Percentiles rank a stretch among this genome's conserved stretches.
phyloP scores from a whole-genome alignment of 441 rosid genomes.

The Corymbia calophylla region DNA sequence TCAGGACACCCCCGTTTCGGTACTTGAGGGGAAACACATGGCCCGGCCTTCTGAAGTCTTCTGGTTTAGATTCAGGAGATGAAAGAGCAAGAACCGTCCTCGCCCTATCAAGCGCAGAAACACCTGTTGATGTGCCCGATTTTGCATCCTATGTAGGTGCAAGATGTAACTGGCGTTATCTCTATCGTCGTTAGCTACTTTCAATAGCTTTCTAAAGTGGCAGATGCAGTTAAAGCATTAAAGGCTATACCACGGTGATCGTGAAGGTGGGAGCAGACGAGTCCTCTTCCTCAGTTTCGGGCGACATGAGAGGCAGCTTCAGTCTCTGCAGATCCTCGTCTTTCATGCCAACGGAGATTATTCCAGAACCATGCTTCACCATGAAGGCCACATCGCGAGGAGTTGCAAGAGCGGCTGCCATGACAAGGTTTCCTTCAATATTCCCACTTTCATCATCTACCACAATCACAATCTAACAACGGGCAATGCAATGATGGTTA shows the following conservation, averaged over 20 bases:
- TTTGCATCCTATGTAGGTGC: slow-evolving; percentile 49
- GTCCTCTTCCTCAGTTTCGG: slow-evolving; percentile 66
- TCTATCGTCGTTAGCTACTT: neutral
- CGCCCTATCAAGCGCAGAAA: slow-evolving; percentile 68
- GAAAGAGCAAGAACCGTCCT: slow-evolving; percentile 63
- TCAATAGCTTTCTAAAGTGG: neutral
- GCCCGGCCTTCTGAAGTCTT: slow-evolving; percentile 79
- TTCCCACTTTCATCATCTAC: slow-evolving; percentile 77
- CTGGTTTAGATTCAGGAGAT: slow-evolving; percentile 42
- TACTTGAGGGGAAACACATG: slow-evolving; percentile 87
- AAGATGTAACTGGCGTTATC: neutral
- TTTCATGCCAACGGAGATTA: slow-evolving; percentile 73
- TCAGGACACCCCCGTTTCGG: slow-evolving; percentile 68
- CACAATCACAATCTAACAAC: slow-evolving; percentile 67
- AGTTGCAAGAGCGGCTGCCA: slow-evolving; percentile 57
- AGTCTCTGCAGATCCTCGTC: slow-evolving; percentile 66
- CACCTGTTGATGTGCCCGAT: slow-evolving; percentile 58
- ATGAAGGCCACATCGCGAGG: slow-evolving; percentile 51
- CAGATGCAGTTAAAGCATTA: neutral
- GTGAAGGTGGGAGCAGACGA: slow-evolving; percentile 87
- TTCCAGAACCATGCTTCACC: slow-evolving; percentile 70
- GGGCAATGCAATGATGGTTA: slow-evolving; percentile 9
- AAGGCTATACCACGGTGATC: slow-evolving; percentile 47
- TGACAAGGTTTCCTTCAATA: slow-evolving; percentile 72
- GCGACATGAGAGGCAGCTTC: slow-evolving; percentile 77